Conservation (phyloP, 2,329 filamentous ascomycete species). For the Camptophora hylomeconis region DNA sequence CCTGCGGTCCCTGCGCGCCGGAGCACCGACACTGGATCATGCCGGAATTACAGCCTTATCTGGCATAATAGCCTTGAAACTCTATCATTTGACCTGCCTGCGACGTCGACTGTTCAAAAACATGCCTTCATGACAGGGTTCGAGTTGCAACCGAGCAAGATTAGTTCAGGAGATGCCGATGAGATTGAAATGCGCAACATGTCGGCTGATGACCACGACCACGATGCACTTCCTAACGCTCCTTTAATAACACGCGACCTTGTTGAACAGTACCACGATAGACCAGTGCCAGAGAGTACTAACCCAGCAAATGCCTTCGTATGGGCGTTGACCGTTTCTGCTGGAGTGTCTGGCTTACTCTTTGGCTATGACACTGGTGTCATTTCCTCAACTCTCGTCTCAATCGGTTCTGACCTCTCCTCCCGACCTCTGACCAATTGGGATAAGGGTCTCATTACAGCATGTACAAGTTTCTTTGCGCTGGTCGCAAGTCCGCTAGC, state of each 20-base stretch:
- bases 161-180: too few species aligned
- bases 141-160: too few species aligned
- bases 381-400: constrained; percentile 47
- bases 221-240: constrained; percentile 1
- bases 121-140: too few species aligned
- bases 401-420: constrained; percentile 41
- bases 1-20: too few species aligned
- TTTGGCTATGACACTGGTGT: constrained; percentile 54
- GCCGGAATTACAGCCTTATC: too few species aligned
- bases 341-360: constrained; percentile 44
- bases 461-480: constrained; percentile 44
- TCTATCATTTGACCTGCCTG: too few species aligned
- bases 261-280: background rate
- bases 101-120: too few species aligned
- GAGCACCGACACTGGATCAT: too few species aligned
- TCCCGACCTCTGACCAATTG: constrained; percentile 36
- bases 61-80: too few species aligned
- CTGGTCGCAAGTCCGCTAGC: constrained; percentile 43
- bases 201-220: background rate
- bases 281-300: background rate
- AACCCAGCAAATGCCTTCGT: constrained; percentile 32
- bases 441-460: constrained; percentile 47
- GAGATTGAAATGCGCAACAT: constrained; percentile 4
- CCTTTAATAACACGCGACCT: constrained; percentile 1
- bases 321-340: constrained; percentile 43